Percentiles rank a stretch among this genome's conserved stretches.
Evolutionary conservation across 169 alveolate species (phyloP).

Genomic region (Toxoplasma gondii): DNA sequence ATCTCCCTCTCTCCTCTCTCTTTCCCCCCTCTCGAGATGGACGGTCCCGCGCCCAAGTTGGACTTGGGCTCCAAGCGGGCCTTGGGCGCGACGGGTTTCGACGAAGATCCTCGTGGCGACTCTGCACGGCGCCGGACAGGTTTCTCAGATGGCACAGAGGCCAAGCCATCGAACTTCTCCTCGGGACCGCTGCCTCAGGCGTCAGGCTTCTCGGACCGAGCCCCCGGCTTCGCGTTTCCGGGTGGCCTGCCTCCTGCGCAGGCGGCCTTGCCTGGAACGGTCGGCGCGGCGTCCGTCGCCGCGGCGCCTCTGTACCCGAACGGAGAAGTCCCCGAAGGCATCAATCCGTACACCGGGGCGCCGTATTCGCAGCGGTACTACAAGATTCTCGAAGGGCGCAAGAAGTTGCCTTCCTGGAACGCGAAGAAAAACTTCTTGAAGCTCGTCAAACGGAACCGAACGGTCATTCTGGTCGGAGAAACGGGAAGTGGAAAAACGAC

Average conservation of each 20-base stretch:
- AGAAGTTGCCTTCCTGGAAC: constrained; percentile 89
- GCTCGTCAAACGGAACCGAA: constrained; percentile 80
- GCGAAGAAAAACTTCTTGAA: constrained; percentile 85
- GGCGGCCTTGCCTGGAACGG: background rate
- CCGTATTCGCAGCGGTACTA: constrained; percentile 81
- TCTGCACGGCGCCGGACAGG: constrained; percentile 37
- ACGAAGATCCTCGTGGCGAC: background rate
- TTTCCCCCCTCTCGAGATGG: background rate
- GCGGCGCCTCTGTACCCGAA: background rate
- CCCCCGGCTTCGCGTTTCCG: background rate
- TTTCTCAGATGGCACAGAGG: background rate
- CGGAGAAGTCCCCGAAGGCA: constrained; percentile 28
- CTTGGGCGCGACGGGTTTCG: constrained; percentile 19
- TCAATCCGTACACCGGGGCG: constrained; percentile 57
- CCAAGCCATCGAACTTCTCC: background rate
- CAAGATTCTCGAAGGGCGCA: constrained; percentile 79
- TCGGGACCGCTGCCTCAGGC: background rate
- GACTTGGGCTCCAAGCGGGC: constrained; percentile 11
- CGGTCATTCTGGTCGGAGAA: constrained; percentile 91
- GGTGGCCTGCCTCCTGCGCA: constrained; percentile 29
- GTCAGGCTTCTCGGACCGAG: background rate
- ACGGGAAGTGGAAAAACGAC: constrained; percentile 99
- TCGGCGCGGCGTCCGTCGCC: background rate
- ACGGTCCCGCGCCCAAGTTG: constrained; percentile 41
- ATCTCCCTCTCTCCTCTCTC: too few species aligned